Percentiles rank a stretch among this genome's conserved stretches.
Conservation (phyloP, 257 asterid genomes). For the Primulina eburnea region DNA sequence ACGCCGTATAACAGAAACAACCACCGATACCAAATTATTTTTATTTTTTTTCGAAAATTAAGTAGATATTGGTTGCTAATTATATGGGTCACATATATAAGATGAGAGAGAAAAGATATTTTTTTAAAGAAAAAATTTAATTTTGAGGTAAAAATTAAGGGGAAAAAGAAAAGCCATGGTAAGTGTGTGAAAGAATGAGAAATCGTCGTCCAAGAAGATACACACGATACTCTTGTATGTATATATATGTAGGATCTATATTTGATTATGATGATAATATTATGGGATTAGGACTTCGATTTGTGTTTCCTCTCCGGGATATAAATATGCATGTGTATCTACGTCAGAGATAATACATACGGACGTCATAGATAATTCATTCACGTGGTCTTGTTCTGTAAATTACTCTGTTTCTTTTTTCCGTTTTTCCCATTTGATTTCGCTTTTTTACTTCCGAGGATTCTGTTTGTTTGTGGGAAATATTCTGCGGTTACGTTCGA, state of each 20-base stretch:
- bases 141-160: background rate
- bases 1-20: conserved; percentile 38
- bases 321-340: background rate
- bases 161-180: background rate
- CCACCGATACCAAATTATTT: background rate
- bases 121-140: too few relatives aligned
- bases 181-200: background rate
- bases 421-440: conserved; percentile 7
- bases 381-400: conserved; percentile 26
- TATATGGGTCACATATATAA: too few relatives aligned
- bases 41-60: too few relatives aligned
- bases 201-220: background rate
- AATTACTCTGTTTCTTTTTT: background rate
- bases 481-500: conserved; percentile 27
- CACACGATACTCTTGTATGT: background rate
- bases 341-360: conserved; percentile 9
- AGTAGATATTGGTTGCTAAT: background rate
- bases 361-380: conserved; percentile 7
- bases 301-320: conserved; percentile 17
- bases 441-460: conserved; percentile 5
- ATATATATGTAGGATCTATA: too few relatives aligned
- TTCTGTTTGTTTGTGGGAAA: conserved; percentile 14
- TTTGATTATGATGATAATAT: too few relatives aligned
- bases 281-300: conserved; percentile 20
- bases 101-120: too few relatives aligned